Base-by-base conservation (phyloP, 2,329 filamentous ascomycete genomes). In the Hymenotorrendiella dingleyae region DNA sequence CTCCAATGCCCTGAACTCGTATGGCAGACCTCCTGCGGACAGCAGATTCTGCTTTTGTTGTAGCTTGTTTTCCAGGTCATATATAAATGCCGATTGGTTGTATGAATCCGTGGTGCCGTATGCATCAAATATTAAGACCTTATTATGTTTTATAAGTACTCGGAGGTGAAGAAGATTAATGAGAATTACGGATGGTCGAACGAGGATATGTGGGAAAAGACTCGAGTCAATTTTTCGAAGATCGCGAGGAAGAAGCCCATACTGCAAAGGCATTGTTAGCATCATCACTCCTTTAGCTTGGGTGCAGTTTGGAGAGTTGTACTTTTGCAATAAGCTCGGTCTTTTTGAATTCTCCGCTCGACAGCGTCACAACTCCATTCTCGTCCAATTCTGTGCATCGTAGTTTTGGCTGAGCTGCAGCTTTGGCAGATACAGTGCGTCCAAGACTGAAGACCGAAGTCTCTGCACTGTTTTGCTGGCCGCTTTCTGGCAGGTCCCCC, bases 191-290 rank as follows among this genome's bases (percentile, higher is more conserved):
- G 86, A 90, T 6, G 88, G 89, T 24, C 93, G 88, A 51, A 98
- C 82, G 52, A 97, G 82, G 44, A 98, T 97, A 60, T 96, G 90
- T 7, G 93, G 93, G 17, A 98, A 78, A 47, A 94, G 86, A 45
- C 88, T 95, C 11, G 90, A 96, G 64, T 98, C 93, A 59, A 98
- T 96, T 67, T 98, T 98, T 57, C 93, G 86, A 43, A 98, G 72
- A 70, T 98, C 93, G 48, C 93, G 90, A 43, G 93, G 91, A 36
- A 96, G 76, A 20, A 97, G 76, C 30, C 90, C 90, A 62, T 95
- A 96, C 86, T 91, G 52, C 53, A n/a, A n/a, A n/a, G n/a, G n/a
- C n/a, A n/a, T n/a, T n/a, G n/a, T n/a, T n/a, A n/a, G n/a, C n/a
- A n/a, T n/a, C n/a, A n/a, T n/a, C n/a, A n/a, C n/a, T n/a, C n/a